Percentiles rank a stretch among this genome's conserved stretches.
These are phyloP conservation scores for Arxiozyma bovina DNA, from an alignment of 1,139 yeast species.

Conservation along the genomic window DNA sequence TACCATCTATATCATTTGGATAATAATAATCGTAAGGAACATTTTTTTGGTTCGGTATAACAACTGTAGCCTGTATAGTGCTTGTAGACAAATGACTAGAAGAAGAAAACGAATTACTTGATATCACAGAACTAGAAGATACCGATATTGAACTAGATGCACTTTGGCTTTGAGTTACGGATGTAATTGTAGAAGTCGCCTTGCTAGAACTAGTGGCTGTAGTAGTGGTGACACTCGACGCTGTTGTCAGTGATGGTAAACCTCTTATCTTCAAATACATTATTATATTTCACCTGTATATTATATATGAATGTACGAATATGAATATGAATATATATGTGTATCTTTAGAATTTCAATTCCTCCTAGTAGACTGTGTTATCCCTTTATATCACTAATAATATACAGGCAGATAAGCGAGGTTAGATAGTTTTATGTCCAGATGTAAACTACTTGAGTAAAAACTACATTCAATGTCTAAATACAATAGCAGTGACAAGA, in stretches of 20 bases:
- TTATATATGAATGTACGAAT: too few species aligned
- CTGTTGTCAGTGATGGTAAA: conserved; percentile 1
- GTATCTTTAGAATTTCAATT: too few species aligned
- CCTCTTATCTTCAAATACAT: not conserved
- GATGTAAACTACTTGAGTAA: too few species aligned
- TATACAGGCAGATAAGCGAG: too few species aligned
- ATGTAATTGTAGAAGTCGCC: not conserved
- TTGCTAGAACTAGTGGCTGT: not conserved
- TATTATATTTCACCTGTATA: not conserved
- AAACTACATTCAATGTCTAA: too few species aligned
- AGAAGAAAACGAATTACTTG: not conserved
- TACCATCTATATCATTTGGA: conserved; percentile 36
- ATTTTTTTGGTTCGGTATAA: conserved; percentile 2
- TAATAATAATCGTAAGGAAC: not conserved
- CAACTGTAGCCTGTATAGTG: not conserved
- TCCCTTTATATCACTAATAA: too few species aligned
- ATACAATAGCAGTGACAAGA: too few species aligned
- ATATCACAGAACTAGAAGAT: not conserved
- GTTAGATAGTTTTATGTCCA: too few species aligned
- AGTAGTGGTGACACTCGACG: not conserved
- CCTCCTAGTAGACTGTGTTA: too few species aligned
- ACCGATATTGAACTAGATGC: not conserved
- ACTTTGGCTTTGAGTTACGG: not conserved
- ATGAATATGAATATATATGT: too few species aligned
- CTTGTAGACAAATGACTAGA: not conserved